Conservation (phyloP, 257 asterid species). For the Solanum dulcamara region DNA sequence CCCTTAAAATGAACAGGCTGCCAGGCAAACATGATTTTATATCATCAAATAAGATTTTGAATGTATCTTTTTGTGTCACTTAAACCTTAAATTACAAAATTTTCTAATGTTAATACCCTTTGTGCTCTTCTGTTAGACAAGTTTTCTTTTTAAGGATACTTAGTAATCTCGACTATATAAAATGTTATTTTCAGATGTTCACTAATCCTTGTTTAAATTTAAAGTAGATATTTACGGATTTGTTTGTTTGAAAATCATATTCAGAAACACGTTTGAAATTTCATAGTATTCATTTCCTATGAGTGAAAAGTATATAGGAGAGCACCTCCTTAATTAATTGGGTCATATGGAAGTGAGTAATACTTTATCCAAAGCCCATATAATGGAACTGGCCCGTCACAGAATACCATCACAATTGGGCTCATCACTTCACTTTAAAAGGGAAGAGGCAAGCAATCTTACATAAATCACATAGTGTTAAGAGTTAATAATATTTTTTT, state of each 20-base stretch:
- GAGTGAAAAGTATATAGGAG: no score
- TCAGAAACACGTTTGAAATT: not conserved
- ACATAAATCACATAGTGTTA: no score
- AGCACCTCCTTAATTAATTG: not conserved
- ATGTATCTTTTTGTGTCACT: no score
- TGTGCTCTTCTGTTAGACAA: not conserved
- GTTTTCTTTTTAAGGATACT: not conserved
- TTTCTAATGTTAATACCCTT: no score
- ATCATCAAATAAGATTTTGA: not conserved
- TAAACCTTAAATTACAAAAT: no score
- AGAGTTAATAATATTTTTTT: no score
- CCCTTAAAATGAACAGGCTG: no score
- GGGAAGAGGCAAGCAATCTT: no score
- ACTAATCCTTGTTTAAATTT: not conserved
- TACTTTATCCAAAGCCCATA: not conserved
- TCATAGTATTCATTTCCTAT: not conserved
- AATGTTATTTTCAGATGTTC: not conserved
- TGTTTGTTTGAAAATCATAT: no score
- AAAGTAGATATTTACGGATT: not conserved
- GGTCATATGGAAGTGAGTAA: not conserved
- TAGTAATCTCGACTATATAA: not conserved
- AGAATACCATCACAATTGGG: not conserved
- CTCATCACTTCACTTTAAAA: not conserved
- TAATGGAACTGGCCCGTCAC: not conserved
- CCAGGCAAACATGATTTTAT: no score